Evolutionary conservation across 345 rosid genomes (phyloP).

Genomic region (Melastoma malabathricum): DNA sequence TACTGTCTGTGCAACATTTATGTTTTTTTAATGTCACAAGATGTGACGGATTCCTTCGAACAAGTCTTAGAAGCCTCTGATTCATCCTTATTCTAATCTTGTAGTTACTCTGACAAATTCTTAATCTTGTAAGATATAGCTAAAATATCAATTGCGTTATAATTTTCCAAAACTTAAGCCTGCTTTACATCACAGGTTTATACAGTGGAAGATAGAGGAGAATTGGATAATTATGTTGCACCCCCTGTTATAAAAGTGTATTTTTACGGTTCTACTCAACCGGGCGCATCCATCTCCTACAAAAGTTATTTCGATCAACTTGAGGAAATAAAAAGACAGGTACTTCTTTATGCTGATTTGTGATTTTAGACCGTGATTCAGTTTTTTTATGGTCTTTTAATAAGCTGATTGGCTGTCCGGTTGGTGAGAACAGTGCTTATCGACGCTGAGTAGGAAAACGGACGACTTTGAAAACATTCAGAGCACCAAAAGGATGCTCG

Average conservation of each 20-base stretch:
- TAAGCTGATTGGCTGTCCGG: conserved; percentile 1
- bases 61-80: no score
- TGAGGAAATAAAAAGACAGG: conserved; percentile 45
- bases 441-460: conserved; percentile 32
- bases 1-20: no score
- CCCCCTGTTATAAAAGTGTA: conserved; percentile 59
- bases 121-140: no score
- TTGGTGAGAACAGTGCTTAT: conserved; percentile 50
- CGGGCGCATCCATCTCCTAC: conserved; percentile 19
- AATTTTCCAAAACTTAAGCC: background rate
- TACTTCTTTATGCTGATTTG: conserved; percentile 13
- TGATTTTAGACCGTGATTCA: conserved; percentile 10
- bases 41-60: no score
- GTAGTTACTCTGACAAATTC: no score
- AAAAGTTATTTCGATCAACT: conserved; percentile 21
- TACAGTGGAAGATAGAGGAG: conserved; percentile 55
- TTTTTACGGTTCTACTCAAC: conserved; percentile 33
- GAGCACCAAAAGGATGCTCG: conserved; percentile 42
- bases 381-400: conserved; percentile 1
- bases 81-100: no score
- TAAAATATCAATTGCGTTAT: no score
- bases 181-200: conserved; percentile 37
- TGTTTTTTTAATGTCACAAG: no score
- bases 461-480: conserved; percentile 33
- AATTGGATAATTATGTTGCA: conserved; percentile 51